These are phyloP conservation scores for Suillus subalutaceus DNA, from an alignment of 768 basidiomycete species.

Conservation along the genomic window DNA sequence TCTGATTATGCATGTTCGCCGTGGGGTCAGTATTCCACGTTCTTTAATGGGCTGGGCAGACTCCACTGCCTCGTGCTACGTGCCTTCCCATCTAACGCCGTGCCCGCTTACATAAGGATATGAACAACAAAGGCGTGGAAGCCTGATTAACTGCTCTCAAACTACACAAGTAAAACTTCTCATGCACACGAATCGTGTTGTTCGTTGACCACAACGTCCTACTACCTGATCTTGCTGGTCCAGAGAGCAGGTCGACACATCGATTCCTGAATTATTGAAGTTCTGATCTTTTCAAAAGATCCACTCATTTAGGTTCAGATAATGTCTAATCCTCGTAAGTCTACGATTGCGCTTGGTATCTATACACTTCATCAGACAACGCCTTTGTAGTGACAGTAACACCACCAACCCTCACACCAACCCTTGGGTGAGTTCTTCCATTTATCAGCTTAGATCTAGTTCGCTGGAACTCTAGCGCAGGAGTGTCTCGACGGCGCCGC, in stretches of 20 bases:
- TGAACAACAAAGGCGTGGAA: constrained; percentile 8
- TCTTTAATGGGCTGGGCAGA: neutral
- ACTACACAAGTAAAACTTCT: constrained; percentile 22
- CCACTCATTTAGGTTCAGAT: constrained; percentile 3
- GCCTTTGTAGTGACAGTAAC: neutral
- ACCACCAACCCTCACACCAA: fast-evolving
- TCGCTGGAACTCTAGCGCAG: neutral
- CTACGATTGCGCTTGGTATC: neutral
- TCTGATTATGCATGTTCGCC: constrained; percentile 18
- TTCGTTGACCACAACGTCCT: constrained; percentile 16
- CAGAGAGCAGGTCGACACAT: neutral
- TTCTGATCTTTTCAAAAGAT: constrained; percentile 6
- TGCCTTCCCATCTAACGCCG: constrained; percentile 5
- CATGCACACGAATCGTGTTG: constrained; percentile 12
- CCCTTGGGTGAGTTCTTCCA: constrained; percentile 15
- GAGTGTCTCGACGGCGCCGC: neutral
- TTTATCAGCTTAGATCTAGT: neutral
- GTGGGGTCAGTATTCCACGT: neutral
- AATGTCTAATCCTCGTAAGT: constrained; percentile 17
- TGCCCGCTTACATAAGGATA: constrained; percentile 24
- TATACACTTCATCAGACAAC: neutral
- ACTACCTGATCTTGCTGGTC: constrained; percentile 6
- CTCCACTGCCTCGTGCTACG: constrained; percentile 8
- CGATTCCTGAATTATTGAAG: constrained; percentile 9
- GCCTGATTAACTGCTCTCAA: neutral